These are phyloP conservation scores for Wickerhamomyces queroliae DNA, from an alignment of 805 yeast species.

Conservation along the genomic window DNA sequence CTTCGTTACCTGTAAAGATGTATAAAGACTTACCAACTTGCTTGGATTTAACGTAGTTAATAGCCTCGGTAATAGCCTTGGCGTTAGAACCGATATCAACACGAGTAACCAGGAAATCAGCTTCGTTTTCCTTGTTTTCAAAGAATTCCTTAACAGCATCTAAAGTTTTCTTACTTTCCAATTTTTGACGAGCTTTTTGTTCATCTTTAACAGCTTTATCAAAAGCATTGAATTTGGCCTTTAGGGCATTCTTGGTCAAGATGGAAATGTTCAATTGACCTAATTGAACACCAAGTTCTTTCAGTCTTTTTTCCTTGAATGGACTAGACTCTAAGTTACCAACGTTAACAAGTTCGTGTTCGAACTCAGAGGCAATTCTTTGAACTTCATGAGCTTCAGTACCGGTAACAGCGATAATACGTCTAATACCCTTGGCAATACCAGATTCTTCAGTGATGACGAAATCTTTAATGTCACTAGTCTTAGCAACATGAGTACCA, in stretches of 20 bases:
- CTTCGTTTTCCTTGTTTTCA: slow-evolving; percentile 35
- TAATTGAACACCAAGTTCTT: slow-evolving; percentile 77
- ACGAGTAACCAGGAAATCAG: slow-evolving; percentile 60
- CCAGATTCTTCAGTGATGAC: slow-evolving; percentile 92
- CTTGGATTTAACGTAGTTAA: slow-evolving; percentile 74
- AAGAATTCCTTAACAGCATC: slow-evolving; percentile 74
- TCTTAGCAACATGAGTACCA: slow-evolving; percentile 93
- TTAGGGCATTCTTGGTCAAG: slow-evolving; percentile 69
- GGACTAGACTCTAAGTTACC: slow-evolving; percentile 66
- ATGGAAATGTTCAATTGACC: slow-evolving; percentile 82
- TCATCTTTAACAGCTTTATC: slow-evolving; percentile 89
- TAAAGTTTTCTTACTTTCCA: slow-evolving; percentile 74
- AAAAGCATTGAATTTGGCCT: slow-evolving; percentile 65
- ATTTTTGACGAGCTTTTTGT: slow-evolving; percentile 80
- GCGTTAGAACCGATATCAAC: slow-evolving; percentile 76
- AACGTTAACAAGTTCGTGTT: slow-evolving; percentile 50
- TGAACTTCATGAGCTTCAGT: slow-evolving; percentile 87
- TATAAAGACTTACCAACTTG: slow-evolving; percentile 71
- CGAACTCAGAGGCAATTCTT: slow-evolving; percentile 71
- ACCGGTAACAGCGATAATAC: slow-evolving; percentile 97
- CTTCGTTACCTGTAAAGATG: slow-evolving; percentile 66
- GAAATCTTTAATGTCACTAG: slow-evolving; percentile 89
- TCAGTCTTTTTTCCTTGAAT: slow-evolving; percentile 73
- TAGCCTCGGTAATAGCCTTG: slow-evolving; percentile 91
- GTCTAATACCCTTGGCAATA: slow-evolving; percentile 97